Percentiles rank a stretch among this genome's conserved stretches.
phyloP scores from a whole-genome alignment of 768 basidiomycete species.

The Rhodotorula diobovata region DNA sequence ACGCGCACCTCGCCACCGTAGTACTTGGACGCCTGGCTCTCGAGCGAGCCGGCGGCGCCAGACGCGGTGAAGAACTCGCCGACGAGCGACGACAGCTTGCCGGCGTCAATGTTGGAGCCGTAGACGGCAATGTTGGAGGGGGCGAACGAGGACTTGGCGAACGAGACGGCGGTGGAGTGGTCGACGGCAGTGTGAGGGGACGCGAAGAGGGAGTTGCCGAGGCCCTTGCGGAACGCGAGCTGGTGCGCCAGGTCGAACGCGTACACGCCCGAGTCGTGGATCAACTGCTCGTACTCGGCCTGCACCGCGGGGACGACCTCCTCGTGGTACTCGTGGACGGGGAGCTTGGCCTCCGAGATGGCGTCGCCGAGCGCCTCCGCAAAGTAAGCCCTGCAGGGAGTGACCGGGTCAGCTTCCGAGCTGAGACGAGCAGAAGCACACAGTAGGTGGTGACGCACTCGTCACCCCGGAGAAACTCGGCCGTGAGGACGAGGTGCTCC shows the following conservation, averaged over 20 bases:
- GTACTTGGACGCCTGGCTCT: conserved; percentile 55
- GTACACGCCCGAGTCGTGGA: conserved; percentile 59
- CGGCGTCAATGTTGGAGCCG: conserved; percentile 77
- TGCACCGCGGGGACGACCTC: conserved; percentile 58
- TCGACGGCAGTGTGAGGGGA: conserved; percentile 58
- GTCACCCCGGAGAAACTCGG: conserved; percentile 90
- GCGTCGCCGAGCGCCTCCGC: conserved; percentile 80
- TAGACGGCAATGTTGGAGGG: conserved; percentile 72
- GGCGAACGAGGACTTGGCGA: conserved; percentile 69
- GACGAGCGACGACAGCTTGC: conserved; percentile 64
- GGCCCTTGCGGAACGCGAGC: conserved; percentile 88
- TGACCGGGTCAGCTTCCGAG: background rate
- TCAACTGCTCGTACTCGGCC: conserved; percentile 63
- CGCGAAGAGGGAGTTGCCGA: conserved; percentile 84
- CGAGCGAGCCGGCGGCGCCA: conserved; percentile 46
- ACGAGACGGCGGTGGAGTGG: conserved; percentile 57
- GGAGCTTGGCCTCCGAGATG: conserved; percentile 70
- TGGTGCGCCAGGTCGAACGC: conserved; percentile 84
- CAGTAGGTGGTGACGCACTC: no score
- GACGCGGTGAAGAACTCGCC: conserved; percentile 60
- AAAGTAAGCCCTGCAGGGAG: conserved; percentile 67
- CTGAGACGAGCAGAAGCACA: no score
- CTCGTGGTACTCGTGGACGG: conserved; percentile 52
- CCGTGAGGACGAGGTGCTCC: conserved; percentile 87
- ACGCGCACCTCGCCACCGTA: conserved; percentile 84